Base-by-base conservation (phyloP, 768 basidiomycete genomes). In the Rhodotorula taiwanensis region DNA sequence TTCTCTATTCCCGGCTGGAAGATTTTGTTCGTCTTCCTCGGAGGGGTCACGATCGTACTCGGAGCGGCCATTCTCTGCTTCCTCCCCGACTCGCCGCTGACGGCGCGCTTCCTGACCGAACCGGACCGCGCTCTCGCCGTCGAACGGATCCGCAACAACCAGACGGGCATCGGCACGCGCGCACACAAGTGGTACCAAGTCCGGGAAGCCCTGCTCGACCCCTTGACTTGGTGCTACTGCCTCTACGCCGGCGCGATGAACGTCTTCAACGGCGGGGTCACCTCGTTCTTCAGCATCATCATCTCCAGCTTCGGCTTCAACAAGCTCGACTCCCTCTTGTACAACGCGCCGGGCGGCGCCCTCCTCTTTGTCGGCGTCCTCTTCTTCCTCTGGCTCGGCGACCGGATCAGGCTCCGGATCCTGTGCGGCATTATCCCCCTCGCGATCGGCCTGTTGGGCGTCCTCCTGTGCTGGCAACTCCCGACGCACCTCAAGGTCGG, bases 141-240 rank as follows among this genome's bases (percentile, higher is more conserved):
- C 28, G 56, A 57, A 27, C 51, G 69, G 8, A 64, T 70, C 23
- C 57, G 65, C 13, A 33, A 53, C 23, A 71, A 71, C 56, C 41
- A 68, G 43, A 64, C 55, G 21, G 67, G 67, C 27, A 56, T 71
- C 36, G 61, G 58, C 16, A 52, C 57, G 25, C 60, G 59, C 44
- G 41, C 36, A n/a, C 55, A 43, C 50, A 67, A 62, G 47, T 31
- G 52, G 39, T 58, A 62, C 34, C 65, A 67, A 45, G 55, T 62
- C 55, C 47, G 44, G 52, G 60, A 62, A 45, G 65, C 65, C 45
- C 53, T 67, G 10, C 31, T 31, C 39, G 65, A 67, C 34, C 65
- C 65, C 13, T 42, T 67, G 55, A 66, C 64, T 3, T 67, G 65
- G 65, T 44, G 61, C 9, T 62, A 62, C 44, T 55, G 60, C 30